Evolutionary conservation across 352 stramenopile species (phyloP), one percentile per base, ranked within the genome.

Genomic region (Albugo laibachii): DNA sequence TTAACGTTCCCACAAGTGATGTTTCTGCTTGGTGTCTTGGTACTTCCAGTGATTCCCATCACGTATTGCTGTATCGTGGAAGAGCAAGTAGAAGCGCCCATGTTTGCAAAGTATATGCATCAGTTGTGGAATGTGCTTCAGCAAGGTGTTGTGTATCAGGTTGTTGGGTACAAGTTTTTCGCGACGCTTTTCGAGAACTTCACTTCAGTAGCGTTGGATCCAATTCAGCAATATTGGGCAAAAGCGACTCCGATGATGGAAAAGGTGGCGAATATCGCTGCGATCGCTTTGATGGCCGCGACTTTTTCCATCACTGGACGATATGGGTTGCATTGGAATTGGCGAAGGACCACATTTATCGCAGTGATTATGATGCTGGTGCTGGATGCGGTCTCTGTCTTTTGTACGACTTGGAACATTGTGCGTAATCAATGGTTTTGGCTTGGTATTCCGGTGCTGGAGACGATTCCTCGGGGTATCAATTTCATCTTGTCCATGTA

Each of bases 401-500:
- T 82, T 12, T 36, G 63, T 10, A 73, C 76, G 3, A 62, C 79
- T 5, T 83, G 81, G 38, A 56, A 81, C 43, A 54, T 80, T 11
- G 74, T 63, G 27, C 62, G 73, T 0, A 72, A 67, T 47, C 66
- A 82, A 34, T 76, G 65, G 52, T 69, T 86, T 39, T 83, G 78
- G 48, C 55, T 81, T 5, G 45, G 62, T 1, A 65, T 68, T 36
- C 63, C 65, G 12, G 53, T 74, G 35, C 27, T 72, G 24, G 61
- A 82, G 15, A 56, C 53, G 11, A 78, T 88, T 55, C 65, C 71
- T 10, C 63, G 80, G 42, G 75, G 65, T 3, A 55, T 88, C 36
- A 63, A 60, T 0, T 79, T 82, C 62, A 80, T 88, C 49, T 60
- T 86, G 14, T 57, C 65, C 5, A 79, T 80, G 45, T 62, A 82